Evolutionary conservation across 148 eudicot genomes (phyloP).

Genomic region (Persicaria maculosa): DNA sequence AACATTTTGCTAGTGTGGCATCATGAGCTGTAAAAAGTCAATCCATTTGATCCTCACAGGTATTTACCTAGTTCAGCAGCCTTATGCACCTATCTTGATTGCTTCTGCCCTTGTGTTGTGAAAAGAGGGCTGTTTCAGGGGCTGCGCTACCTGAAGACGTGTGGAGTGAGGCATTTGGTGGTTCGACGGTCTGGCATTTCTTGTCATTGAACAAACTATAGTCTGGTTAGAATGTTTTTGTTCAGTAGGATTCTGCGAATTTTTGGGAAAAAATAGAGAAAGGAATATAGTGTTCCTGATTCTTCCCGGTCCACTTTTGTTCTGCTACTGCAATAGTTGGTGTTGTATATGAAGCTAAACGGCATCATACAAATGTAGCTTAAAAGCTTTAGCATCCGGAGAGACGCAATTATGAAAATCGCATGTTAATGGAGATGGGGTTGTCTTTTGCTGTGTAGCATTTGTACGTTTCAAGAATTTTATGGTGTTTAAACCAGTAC

Average conservation of each 20-base stretch:
- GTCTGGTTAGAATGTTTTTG: neutral
- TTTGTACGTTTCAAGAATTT: neutral
- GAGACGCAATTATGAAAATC: neutral
- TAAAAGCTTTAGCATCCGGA: neutral
- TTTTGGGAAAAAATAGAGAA: neutral
- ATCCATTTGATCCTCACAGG: neutral
- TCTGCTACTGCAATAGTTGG: neutral
- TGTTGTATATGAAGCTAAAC: slow-evolving; percentile 1
- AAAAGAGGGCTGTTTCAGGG: neutral
- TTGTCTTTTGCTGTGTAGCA: neutral
- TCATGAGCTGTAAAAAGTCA: neutral
- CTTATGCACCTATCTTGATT: neutral
- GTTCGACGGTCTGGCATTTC: neutral
- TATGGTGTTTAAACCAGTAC: neutral
- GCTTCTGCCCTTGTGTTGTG: neutral
- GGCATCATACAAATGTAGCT: neutral
- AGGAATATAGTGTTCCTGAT: neutral
- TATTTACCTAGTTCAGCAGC: neutral
- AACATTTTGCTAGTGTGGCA: neutral
- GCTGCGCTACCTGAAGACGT: neutral
- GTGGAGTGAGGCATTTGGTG: neutral
- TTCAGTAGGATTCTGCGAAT: neutral
- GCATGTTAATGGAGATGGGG: neutral
- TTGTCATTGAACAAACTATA: neutral
- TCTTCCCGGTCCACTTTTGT: neutral